These are phyloP conservation scores for Flaveria robusta DNA, from an alignment of 129 eudicot species.

Conservation along the genomic window DNA sequence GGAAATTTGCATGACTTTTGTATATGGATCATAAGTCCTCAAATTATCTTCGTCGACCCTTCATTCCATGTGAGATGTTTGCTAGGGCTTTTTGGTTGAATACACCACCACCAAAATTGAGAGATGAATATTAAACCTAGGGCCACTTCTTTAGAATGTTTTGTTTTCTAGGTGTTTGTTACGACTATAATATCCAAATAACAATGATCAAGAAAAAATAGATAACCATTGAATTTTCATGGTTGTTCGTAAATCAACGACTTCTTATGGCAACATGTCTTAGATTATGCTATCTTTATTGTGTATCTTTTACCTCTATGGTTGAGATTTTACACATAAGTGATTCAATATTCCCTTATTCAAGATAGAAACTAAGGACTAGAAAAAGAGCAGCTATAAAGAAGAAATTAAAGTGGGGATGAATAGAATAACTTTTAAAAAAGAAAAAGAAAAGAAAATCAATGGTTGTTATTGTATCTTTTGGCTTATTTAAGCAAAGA, in stretches of 20 bases:
- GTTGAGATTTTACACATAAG: background rate
- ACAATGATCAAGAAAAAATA: background rate
- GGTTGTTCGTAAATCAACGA: background rate
- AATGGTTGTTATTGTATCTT: conserved; percentile 22
- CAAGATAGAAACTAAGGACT: background rate
- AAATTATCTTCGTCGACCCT: background rate
- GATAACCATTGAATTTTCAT: background rate
- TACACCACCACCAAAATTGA: background rate
- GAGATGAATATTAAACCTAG: background rate
- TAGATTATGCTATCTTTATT: background rate
- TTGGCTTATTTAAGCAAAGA: conserved; percentile 28
- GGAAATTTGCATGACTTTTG: background rate
- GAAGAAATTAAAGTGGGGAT: conserved; percentile 10
- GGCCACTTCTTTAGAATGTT: background rate
- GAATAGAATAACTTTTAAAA: conserved; percentile 35
- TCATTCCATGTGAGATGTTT: conserved; percentile 6
- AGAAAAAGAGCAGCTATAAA: conserved; percentile 10
- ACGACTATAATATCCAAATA: background rate
- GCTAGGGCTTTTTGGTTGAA: background rate
- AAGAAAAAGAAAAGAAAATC: conserved; percentile 18
- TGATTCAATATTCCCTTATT: background rate
- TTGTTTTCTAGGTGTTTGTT: background rate
- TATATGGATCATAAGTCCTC: background rate
- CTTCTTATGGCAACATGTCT: background rate
- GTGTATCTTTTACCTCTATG: background rate